Percentiles rank a stretch among this genome's conserved stretches.
Conservation (phyloP, 345 rosid species). For the Populus tremula region DNA sequence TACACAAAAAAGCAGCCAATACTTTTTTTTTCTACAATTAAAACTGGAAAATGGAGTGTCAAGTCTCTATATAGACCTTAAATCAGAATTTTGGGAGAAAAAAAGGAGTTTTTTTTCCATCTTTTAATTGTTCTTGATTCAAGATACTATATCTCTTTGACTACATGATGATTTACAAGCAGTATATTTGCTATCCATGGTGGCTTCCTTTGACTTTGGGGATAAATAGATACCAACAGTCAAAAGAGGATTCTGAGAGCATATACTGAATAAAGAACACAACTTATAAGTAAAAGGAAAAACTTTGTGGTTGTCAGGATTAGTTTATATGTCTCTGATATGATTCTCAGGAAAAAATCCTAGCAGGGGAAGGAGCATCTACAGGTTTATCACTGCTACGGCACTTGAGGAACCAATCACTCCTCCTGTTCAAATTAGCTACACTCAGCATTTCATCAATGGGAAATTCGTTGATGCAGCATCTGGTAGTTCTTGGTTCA, state of each 20-base stretch:
- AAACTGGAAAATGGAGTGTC: not conserved
- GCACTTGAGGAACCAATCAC: conserved; percentile 49
- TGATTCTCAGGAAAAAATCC: conserved; percentile 40
- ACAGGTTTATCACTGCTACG: conserved; percentile 33
- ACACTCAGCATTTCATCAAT: conserved; percentile 61
- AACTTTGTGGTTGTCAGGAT: not conserved
- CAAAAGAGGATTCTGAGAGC: not conserved
- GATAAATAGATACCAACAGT: not conserved
- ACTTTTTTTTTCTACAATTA: not conserved
- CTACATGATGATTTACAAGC: not conserved
- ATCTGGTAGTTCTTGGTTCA: conserved; percentile 43
- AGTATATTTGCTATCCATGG: not conserved
- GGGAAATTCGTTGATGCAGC: conserved; percentile 79
- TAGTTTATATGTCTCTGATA: not conserved
- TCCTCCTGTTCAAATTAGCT: conserved; percentile 55
- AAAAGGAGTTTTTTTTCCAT: not conserved
- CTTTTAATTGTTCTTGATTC: not conserved
- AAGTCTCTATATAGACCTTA: not conserved
- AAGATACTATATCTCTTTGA: not conserved
- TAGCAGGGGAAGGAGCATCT: conserved; percentile 27
- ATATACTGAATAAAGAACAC: not conserved
- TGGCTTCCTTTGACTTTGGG: not conserved
- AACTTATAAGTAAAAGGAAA: too few relatives aligned
- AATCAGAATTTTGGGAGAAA: not conserved
- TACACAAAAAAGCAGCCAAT: not conserved